Base-by-base conservation (phyloP, 2,329 filamentous ascomycete genomes). In the Davidsoniella australis region DNA sequence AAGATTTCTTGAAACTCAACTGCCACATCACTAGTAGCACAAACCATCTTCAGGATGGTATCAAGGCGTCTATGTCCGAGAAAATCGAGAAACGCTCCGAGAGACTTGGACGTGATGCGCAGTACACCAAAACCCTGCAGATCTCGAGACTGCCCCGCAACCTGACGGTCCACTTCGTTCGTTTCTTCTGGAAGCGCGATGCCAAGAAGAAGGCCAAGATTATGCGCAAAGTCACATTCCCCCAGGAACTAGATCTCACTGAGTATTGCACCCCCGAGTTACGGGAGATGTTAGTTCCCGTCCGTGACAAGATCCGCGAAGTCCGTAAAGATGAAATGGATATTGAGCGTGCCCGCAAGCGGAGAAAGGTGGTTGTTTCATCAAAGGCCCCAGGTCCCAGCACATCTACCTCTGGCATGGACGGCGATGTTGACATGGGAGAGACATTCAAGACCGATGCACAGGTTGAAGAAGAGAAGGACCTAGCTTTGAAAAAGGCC, bases 191-290 rank as follows among this genome's bases (percentile, higher is more conserved):
- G 91, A 89, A 94, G 61, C 79, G 82, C 43, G 86, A 94, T 57
- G 87, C 85, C 3, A 82, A 93, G 65, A 96, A 96, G 71, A 98
- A 98, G 72, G 88, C 89, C 56, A 98, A 98, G 73, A 98, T 98
- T 58, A 89, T 98, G 85, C 85, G 88, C 62, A 98, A 96, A 67
- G 91, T 98, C 51, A 89, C 86, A 0, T 98, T 98, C 62, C 89
- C 89, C 5, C 80, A 85, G 46, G 91, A 98, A 65, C 70, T 98
- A 33, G 91, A 98, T 59, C 78, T 85, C 38, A 80, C 94, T 18
- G 91, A 98, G 62, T 95, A 94, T 65, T 98, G 91, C 65, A 89
- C 88, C 10, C 88, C 96, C 23, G 82, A 91, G 48, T 71, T 98
- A 54, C 82, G 78, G 63, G 80, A 81, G 60, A 76, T 83, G 57